These are phyloP conservation scores for Colletotrichum godetiae DNA, from an alignment of 2,329 filamentous ascomycete species.

Conservation along the genomic window DNA sequence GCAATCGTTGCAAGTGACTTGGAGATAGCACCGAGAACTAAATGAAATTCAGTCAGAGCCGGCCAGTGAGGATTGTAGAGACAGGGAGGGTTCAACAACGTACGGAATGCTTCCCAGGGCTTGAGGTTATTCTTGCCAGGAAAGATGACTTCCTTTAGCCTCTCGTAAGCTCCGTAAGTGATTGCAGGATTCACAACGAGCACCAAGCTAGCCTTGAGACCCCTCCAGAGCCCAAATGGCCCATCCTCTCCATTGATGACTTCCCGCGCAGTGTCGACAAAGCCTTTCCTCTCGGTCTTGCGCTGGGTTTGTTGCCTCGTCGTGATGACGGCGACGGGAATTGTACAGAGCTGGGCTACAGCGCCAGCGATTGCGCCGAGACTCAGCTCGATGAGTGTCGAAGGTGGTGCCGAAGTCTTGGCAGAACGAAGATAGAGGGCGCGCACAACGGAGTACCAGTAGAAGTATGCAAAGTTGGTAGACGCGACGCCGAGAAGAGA, in stretches of 20 bases:
- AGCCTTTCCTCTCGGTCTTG: constrained; percentile 84
- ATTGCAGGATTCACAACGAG: constrained; percentile 97
- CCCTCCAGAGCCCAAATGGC: constrained; percentile 89
- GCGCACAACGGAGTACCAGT: constrained; percentile 95
- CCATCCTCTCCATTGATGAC: constrained; percentile 93
- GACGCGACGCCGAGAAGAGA: constrained; percentile 92
- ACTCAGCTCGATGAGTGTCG: constrained; percentile 84
- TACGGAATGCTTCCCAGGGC: constrained; percentile 91
- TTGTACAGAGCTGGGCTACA: constrained; percentile 93
- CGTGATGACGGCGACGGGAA: constrained; percentile 94
- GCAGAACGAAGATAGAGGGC: constrained; percentile 77
- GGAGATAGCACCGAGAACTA: constrained; percentile 91
- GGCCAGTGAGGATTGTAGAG: no score
- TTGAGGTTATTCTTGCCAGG: constrained; percentile 80
- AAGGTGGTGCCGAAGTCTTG: constrained; percentile 66
- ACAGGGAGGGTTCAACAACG: constrained; percentile 51
- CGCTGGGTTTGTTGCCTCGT: constrained; percentile 95
- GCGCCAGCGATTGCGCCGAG: constrained; percentile 91
- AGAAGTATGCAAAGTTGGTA: constrained; percentile 99
- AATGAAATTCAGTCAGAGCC: background rate
- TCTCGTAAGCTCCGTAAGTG: constrained; percentile 96
- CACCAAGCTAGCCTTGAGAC: constrained; percentile 94
- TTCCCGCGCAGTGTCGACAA: constrained; percentile 88
- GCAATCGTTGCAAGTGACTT: constrained; percentile 91
- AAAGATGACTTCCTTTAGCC: constrained; percentile 81